A percentile compares a stretch with the other conserved stretches of the same genome.
Evolutionary conservation across 2,329 filamentous ascomycete species (phyloP).

Genomic region (Pezicula neosporulosa): DNA sequence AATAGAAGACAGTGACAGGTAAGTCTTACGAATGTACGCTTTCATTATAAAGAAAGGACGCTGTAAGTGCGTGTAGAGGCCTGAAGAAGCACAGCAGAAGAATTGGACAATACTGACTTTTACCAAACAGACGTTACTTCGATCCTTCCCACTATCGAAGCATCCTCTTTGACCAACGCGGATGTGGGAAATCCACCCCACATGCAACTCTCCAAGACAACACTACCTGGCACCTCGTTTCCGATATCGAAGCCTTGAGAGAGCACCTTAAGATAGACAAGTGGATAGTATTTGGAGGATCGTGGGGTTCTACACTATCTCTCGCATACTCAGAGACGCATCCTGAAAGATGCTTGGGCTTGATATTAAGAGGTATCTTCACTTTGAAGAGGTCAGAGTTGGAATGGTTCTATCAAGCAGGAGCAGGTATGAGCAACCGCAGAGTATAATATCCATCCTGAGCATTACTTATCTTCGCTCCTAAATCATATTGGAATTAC

Average conservation of each 20-base stretch:
- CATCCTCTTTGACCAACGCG: constrained; percentile 44
- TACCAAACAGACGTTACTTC: constrained; percentile 38
- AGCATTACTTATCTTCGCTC: no score
- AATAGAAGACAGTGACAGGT: constrained; percentile 31
- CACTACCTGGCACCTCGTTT: constrained; percentile 39
- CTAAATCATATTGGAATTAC: no score
- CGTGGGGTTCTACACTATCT: constrained; percentile 42
- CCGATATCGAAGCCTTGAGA: constrained; percentile 42
- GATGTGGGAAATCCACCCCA: constrained; percentile 39
- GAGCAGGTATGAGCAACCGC: constrained; percentile 5
- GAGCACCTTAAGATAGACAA: constrained; percentile 36
- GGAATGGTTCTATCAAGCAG: constrained; percentile 30
- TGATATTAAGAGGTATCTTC: constrained; percentile 42
- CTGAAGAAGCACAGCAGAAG: background rate
- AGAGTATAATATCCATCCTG: no score
- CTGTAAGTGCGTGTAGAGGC: background rate
- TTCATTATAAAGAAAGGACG: no score
- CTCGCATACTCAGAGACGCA: constrained; percentile 41
- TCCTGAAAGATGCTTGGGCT: constrained; percentile 31
- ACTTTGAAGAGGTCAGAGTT: constrained; percentile 32
- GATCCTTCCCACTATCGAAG: constrained; percentile 39
- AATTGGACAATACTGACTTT: background rate
- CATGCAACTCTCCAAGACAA: constrained; percentile 37
- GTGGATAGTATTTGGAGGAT: constrained; percentile 46
- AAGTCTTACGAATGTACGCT: constrained; percentile 20